Percentiles rank a stretch among this genome's conserved stretches.
Conservation (phyloP, 1,139 yeast species). For the Sugiyamaella sp. region DNA sequence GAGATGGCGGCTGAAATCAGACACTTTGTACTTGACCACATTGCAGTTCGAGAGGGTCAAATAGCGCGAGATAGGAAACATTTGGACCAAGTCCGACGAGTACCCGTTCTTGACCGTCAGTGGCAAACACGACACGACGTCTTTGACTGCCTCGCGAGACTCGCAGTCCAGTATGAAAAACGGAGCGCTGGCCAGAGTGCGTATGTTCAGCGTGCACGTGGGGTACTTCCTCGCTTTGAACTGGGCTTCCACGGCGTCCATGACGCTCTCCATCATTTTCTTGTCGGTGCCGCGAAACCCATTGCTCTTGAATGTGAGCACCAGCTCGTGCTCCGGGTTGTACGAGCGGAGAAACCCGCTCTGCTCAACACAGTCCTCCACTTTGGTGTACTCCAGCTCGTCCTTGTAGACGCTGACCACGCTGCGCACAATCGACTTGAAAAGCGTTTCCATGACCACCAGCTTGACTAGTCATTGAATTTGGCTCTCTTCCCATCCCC, state of each 20-base stretch:
- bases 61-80: not conserved
- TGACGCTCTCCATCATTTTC: not conserved
- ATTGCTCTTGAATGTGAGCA: not conserved
- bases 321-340: not conserved
- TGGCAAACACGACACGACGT: not conserved
- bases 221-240: not conserved
- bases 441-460: not conserved
- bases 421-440: not conserved
- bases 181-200: not conserved
- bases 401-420: not conserved
- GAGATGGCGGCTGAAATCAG: not conserved
- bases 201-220: not conserved
- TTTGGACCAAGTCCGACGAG: not conserved
- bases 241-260: not conserved
- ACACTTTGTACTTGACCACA: not conserved
- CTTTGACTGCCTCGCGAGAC: not conserved
- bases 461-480: no score
- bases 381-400: not conserved
- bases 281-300: not conserved
- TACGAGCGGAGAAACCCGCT: not conserved
- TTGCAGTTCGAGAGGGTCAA: not conserved
- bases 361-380: not conserved
- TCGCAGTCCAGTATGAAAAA: not conserved
- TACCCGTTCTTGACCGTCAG: not conserved
- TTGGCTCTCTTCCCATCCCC: no score